Evolutionary conservation across 2,329 filamentous ascomycete genomes (phyloP).

Genomic region (Ceratocystis ficicola): DNA sequence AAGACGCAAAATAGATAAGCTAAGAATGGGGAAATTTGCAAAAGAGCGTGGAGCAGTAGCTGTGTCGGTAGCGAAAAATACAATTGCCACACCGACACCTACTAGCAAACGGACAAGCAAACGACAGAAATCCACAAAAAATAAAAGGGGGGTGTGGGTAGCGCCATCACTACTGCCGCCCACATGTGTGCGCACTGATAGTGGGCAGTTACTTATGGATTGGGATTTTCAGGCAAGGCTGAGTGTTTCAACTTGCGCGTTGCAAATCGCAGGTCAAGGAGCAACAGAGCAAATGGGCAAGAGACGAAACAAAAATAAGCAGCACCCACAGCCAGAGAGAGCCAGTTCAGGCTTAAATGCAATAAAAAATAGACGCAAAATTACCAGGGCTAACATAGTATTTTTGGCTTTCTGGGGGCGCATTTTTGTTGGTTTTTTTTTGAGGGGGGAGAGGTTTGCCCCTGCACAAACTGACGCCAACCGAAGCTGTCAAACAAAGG

Average conservation of each 20-base stretch:
- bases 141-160: not conserved
- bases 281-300: not conserved
- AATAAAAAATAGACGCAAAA: not conserved
- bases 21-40: not conserved
- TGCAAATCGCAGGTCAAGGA: conserved; percentile 6
- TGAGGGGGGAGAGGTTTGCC: not conserved
- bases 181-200: not conserved
- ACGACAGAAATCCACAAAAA: not conserved
- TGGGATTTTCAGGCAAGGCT: conserved; percentile 15
- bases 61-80: too few relatives aligned
- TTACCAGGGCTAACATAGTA: not conserved
- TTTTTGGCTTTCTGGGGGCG: not conserved
- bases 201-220: not conserved
- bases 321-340: not conserved
- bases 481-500: conserved; percentile 12
- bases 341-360: not conserved
- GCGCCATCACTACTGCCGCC: not conserved
- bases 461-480: conserved; percentile 7
- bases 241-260: conserved; percentile 16
- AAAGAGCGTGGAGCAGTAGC: not conserved
- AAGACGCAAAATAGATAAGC: not conserved
- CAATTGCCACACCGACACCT: too few relatives aligned
- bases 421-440: too few relatives aligned
- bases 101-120: not conserved
- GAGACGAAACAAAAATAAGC: not conserved